A percentile compares a stretch with the other conserved stretches of the same genome.
Evolutionary conservation across 1,284 basidiomycete genomes (phyloP).

Genomic region (Apiotrichum akiyoshidainum): DNA sequence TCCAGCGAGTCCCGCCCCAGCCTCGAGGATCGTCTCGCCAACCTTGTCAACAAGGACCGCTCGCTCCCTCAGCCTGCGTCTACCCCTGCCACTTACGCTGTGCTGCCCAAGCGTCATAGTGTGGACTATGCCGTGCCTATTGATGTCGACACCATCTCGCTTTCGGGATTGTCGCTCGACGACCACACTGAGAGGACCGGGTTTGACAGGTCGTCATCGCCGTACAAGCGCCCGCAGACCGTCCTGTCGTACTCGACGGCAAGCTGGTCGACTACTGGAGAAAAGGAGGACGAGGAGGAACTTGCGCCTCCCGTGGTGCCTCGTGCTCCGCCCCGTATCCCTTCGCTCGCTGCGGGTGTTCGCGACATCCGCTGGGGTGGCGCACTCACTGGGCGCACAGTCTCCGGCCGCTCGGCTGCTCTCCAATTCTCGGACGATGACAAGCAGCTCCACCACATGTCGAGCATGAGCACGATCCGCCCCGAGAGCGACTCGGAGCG

Average conservation of each 20-base stretch:
- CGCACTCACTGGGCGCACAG: slow-evolving; percentile 12
- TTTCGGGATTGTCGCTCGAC: slow-evolving; percentile 6
- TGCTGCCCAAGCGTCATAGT: background rate
- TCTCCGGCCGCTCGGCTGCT: slow-evolving; percentile 9
- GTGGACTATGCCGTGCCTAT: slow-evolving; percentile 20
- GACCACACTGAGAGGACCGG: slow-evolving; percentile 4
- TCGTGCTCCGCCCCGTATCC: background rate
- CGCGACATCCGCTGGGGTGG: slow-evolving; percentile 14
- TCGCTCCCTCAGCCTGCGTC: background rate
- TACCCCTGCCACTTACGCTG: background rate
- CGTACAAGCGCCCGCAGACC: background rate
- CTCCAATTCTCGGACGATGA: slow-evolving; percentile 8
- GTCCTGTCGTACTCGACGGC: background rate
- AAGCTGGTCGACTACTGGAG: background rate
- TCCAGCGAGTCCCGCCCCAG: background rate
- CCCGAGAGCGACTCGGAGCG: too few species aligned
- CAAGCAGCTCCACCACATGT: too few species aligned
- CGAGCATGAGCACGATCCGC: background rate
- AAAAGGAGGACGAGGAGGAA: background rate
- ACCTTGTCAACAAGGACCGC: background rate
- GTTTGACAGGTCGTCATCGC: background rate
- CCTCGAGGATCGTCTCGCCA: slow-evolving; percentile 14
- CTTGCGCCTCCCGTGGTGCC: too few species aligned
- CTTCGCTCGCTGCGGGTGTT: background rate
- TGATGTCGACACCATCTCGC: slow-evolving; percentile 14